Percentiles rank a stretch among this genome's conserved stretches.
Conservation (phyloP, 176 grass and related monocot species). For the Poa pratensis region DNA sequence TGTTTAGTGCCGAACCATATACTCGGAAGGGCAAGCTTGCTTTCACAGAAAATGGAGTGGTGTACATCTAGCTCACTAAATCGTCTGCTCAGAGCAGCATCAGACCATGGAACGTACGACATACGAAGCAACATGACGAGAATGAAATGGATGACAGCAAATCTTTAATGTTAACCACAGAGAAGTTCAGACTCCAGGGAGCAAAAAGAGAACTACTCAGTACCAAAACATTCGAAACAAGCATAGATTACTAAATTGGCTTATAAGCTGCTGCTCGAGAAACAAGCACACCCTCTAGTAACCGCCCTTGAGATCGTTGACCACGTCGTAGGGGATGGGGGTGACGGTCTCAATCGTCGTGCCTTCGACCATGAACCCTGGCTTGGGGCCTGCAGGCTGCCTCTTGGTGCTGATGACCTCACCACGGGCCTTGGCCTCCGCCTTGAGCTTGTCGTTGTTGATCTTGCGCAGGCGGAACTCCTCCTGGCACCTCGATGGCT, state of each 20-base stretch:
- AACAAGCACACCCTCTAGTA: constrained; percentile 59
- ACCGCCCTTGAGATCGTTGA: constrained; percentile 98
- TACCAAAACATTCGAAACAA: constrained; percentile 42
- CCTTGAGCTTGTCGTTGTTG: constrained; percentile 62
- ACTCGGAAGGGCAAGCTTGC: too few relatives aligned
- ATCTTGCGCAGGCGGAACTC: constrained; percentile 75
- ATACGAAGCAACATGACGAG: background rate
- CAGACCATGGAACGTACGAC: too few relatives aligned
- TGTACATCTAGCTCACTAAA: too few relatives aligned
- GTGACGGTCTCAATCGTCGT: constrained; percentile 79
- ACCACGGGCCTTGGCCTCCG: constrained; percentile 54
- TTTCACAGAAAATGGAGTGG: too few relatives aligned
- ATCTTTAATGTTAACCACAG: constrained; percentile 53
- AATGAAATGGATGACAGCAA: constrained; percentile 28
- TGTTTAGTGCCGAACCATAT: too few relatives aligned
- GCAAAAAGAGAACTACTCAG: constrained; percentile 44
- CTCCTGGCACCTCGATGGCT: constrained; percentile 77
- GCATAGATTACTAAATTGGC: constrained; percentile 21
- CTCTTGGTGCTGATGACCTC: constrained; percentile 97
- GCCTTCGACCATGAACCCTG: constrained; percentile 90
- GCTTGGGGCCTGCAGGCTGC: constrained; percentile 74
- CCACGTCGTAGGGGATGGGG: constrained; percentile 93
- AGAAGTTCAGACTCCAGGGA: constrained; percentile 38
- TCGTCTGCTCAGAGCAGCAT: too few relatives aligned
- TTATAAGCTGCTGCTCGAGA: background rate